These are phyloP conservation scores for Talaromyces wortmannii DNA, from an alignment of 495 filamentous ascomycete species.

Conservation along the genomic window DNA sequence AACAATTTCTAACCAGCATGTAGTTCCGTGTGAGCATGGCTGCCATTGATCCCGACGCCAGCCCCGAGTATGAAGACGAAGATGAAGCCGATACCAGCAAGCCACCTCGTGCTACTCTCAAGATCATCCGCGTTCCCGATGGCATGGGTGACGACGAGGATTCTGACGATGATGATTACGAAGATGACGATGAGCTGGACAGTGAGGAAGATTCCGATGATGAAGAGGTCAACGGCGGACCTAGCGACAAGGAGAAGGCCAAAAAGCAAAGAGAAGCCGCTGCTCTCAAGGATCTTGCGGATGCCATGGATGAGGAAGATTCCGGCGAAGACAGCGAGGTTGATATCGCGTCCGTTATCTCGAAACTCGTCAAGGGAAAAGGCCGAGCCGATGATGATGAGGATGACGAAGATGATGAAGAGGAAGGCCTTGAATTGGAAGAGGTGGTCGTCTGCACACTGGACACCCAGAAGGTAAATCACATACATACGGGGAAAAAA, in stretches of 20 bases:
- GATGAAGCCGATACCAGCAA: constrained; percentile 52
- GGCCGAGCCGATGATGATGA: constrained; percentile 62
- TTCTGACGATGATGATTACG: constrained; percentile 54
- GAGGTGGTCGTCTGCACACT: constrained; percentile 92
- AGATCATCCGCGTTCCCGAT: constrained; percentile 67
- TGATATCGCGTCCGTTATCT: constrained; percentile 56
- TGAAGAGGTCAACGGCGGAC: constrained; percentile 76
- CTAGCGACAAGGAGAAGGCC: constrained; percentile 81
- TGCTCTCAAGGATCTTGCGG: constrained; percentile 57
- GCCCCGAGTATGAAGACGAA: constrained; percentile 56
- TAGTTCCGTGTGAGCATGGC: constrained; percentile 98
- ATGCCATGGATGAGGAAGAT: constrained; percentile 54
- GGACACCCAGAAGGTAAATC: constrained; percentile 68
- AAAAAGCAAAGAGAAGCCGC: constrained; percentile 74
- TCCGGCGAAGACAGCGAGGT: constrained; percentile 51
- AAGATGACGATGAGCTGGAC: constrained; percentile 53
- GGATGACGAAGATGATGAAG: constrained; percentile 56
- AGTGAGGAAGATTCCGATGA: constrained; percentile 59
- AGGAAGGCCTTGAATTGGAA: constrained; percentile 66
- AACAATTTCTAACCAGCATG: neutral
- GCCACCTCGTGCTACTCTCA: constrained; percentile 74
- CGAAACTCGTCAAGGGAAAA: constrained; percentile 72
- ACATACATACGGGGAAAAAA: neutral
- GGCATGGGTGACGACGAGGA: constrained; percentile 45
- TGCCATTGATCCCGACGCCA: constrained; percentile 83